phyloP scores from a whole-genome alignment of 1,139 yeast species.

The Geotrichum citri-aurantii region DNA sequence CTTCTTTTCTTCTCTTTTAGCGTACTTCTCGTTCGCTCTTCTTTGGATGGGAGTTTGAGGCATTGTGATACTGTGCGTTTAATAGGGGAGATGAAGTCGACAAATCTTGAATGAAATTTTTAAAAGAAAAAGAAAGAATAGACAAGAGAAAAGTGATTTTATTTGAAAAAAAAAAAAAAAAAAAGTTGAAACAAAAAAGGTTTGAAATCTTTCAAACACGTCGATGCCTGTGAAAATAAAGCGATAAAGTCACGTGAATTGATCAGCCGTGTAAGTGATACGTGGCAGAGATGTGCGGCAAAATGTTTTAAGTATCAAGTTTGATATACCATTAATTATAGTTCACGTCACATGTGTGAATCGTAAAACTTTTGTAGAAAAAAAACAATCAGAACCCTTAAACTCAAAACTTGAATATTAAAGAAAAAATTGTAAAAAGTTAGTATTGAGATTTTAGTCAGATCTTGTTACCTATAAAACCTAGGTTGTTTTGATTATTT shows the following conservation, averaged over 20 bases:
- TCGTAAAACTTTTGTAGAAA: too few relatives aligned
- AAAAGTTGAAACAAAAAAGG: neutral
- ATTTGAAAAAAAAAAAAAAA: neutral
- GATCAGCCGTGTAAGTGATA: conserved; percentile 2
- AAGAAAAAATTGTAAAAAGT: too few relatives aligned
- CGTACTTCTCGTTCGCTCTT: conserved; percentile 75
- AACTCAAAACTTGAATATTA: too few relatives aligned
- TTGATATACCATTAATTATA: neutral
- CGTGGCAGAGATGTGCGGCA: neutral
- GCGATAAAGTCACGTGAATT: neutral
- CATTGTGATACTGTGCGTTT: conserved; percentile 1
- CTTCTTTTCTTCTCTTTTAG: conserved; percentile 59
- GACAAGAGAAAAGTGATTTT: neutral
- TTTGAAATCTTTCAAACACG: neutral
- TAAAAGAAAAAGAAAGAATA: neutral
- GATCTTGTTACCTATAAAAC: too few relatives aligned
- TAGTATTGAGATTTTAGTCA: too few relatives aligned
- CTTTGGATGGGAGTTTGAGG: conserved; percentile 79
- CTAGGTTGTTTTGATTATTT: too few relatives aligned
- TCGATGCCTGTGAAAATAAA: neutral
- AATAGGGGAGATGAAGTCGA: neutral
- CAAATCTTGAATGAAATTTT: neutral
- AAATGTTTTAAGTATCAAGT: neutral
- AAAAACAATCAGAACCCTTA: too few relatives aligned
- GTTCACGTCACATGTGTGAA: neutral